Evolutionary conservation across 1,284 basidiomycete genomes (phyloP), one percentile per base, ranked within the genome.

Genomic region (Ustilago xerochloae): DNA sequence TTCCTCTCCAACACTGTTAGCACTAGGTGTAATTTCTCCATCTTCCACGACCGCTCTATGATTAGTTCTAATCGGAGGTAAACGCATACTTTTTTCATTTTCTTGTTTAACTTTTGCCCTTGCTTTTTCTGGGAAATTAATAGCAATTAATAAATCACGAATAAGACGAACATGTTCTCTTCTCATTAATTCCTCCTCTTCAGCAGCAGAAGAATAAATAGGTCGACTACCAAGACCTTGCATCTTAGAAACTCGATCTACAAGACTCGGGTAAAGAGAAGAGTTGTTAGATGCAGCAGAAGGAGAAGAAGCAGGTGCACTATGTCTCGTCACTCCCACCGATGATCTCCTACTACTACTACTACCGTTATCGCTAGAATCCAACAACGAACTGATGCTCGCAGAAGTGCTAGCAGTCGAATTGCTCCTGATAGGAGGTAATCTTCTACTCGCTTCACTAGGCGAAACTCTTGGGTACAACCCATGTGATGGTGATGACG

Each of bases 51-150:
- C 16, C 2, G 32, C 6, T 22, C 53, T 38, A 32, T 26, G 41
- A n/a, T n/a, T 24, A 29, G 57, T 75, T n/a, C 59, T 58, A 50
- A 75, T 67, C 35, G 73, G 73, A 0, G 72, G 60, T 1, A 75
- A 56, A 15, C 63, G 66, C 6, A 70, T 43, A n/a, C n/a, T n/a
- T n/a, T n/a, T n/a, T n/a, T n/a, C 51, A 1, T 62, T 47, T 12
- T 65, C 53, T 12, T 64, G 50, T 0, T 49, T 33, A 4, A 66
- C 24, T 43, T 66, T 62, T 18, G 66, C 58, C 3, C 64, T 47
- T 6, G 62, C 59, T 51, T 56, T n/a, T 0, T 73, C 58, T 22
- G 79, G 77, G 45, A 72, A 77, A 58, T 80, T 80, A 71, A 80
- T 74, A 29, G 79, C 79, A 18, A 79, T 62, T 18, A 80, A 57